Evolutionary conservation across 345 rosid genomes (phyloP), one percentile per base, ranked within the genome.

Genomic region (Isatis tinctoria): DNA sequence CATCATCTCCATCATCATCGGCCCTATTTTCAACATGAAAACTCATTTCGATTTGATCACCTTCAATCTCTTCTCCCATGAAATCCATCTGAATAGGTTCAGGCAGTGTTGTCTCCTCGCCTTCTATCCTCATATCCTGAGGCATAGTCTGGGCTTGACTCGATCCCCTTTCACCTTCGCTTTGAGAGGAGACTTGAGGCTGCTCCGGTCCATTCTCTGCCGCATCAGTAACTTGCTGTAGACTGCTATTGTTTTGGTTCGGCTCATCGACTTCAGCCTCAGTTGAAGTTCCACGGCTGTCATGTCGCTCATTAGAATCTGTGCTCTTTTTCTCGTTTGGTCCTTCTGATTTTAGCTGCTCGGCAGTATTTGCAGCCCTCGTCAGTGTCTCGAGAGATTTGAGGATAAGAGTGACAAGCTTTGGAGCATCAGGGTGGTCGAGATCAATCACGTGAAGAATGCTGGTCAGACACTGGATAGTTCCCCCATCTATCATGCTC

Each of bases 361-460:
- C 93, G 47, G 84, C 85, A 64, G 90, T 85, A 90, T 91, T 94
- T 68, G 95, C 97, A 84, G 96, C 96, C 80, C 96, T 88, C 36
- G 97, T 88, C 41, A 94, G 78, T 79, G 90, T 87, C 75, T 94
- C 98, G 67, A 94, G 81, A 66, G 91, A 87, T 83, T 91, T 94
- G 20, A 94, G 84, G 24, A 94, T 82, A 82, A 94, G 91, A 74
- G 85, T 89, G 44, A 90, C 95, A 81, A 84, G 81, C 74, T 90
- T 94, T 8, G 97, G 90, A 78, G 98, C 91, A 81, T 94, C 93
- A 60, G 97, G 97, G 86, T 94, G 97, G 77, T 94, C 98, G 62
- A 94, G 83, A 82, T 94, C 98, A 66, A 94, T 81, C 71, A 84
- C 96, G 69, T 87, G 85, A 77, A 94, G 91, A 84, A 94, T 85